phyloP scores from a whole-genome alignment of 257 asterid species.

The Buddleja alternifolia region DNA sequence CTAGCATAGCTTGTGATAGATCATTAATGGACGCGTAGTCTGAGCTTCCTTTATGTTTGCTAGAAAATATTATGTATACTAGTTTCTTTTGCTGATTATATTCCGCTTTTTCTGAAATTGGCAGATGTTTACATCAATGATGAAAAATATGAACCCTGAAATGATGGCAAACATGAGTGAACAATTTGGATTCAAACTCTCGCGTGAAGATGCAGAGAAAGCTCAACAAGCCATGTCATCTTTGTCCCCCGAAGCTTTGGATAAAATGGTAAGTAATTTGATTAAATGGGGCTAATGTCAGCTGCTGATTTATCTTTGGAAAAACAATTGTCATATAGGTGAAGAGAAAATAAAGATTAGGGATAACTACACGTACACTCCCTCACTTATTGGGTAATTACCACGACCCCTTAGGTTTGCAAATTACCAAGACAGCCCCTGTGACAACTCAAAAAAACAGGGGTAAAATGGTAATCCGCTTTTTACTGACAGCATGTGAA shows the following conservation, averaged over 20 bases:
- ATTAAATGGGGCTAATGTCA: not conserved
- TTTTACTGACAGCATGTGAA: too few species aligned
- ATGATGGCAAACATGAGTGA: conserved; percentile 95
- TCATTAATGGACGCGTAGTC: too few species aligned
- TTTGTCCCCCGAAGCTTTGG: conserved; percentile 86
- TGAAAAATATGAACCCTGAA: conserved; percentile 89
- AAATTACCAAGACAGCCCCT: too few species aligned
- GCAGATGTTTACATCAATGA: conserved; percentile 95
- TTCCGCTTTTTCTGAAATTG: conserved; percentile 27
- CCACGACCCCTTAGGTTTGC: too few species aligned
- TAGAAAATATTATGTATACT: not conserved
- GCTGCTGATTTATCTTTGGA: too few species aligned
- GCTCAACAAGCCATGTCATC: conserved; percentile 99
- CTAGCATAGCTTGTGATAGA: not conserved
- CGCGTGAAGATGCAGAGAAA: conserved; percentile 93
- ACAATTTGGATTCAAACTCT: conserved; percentile 88
- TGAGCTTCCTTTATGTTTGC: not conserved
- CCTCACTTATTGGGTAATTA: too few species aligned
- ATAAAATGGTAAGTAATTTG: conserved; percentile 61
- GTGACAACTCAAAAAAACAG: too few species aligned
- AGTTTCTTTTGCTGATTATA: conserved; percentile 19
- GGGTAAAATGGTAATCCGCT: too few species aligned
- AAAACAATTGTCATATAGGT: too few species aligned
- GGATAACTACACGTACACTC: too few species aligned
- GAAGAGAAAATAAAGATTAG: too few species aligned